phyloP scores from a whole-genome alignment of 2,329 filamentous ascomycete species.

The Ceratocystis destructans region DNA sequence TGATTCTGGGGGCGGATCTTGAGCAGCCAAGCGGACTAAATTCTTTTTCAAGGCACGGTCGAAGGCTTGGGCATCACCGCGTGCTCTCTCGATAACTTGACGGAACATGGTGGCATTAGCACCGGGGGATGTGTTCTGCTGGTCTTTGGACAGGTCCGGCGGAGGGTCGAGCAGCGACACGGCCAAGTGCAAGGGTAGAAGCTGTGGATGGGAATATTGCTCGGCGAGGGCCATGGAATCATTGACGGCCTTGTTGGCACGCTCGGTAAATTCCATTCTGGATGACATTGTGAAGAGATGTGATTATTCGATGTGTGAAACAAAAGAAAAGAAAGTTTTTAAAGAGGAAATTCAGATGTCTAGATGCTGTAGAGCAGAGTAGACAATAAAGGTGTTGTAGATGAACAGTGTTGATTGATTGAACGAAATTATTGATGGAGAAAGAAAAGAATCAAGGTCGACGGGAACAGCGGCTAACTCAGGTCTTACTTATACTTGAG shows the following conservation, averaged over 20 bases:
- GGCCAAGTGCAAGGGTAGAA: slow-evolving; percentile 80
- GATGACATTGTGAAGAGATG: slow-evolving; percentile 44
- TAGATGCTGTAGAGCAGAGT: background rate
- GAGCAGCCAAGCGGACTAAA: slow-evolving; percentile 79
- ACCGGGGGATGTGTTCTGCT: slow-evolving; percentile 58
- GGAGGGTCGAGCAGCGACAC: slow-evolving; percentile 66
- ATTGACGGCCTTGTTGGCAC: slow-evolving; percentile 76
- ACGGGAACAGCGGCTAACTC: background rate
- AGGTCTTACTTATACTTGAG: background rate
- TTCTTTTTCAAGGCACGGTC: slow-evolving; percentile 83
- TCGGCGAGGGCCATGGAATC: slow-evolving; percentile 79
- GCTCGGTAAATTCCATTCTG: slow-evolving; percentile 84
- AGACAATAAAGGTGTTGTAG: no score
- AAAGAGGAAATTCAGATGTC: background rate
- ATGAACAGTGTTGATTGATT: background rate
- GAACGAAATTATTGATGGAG: background rate
- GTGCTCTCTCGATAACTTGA: slow-evolving; percentile 85
- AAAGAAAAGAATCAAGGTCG: slow-evolving; percentile 1
- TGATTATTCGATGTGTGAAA: slow-evolving; percentile 7
- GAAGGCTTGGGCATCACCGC: slow-evolving; percentile 80
- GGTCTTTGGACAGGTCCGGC: slow-evolving; percentile 64
- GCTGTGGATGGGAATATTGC: slow-evolving; percentile 81
- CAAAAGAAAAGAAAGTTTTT: background rate
- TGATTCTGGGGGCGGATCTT: slow-evolving; percentile 85
- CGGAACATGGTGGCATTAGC: slow-evolving; percentile 66